These are phyloP conservation scores for Naganishia vishniacii DNA, from an alignment of 768 basidiomycete species.

Conservation along the genomic window DNA sequence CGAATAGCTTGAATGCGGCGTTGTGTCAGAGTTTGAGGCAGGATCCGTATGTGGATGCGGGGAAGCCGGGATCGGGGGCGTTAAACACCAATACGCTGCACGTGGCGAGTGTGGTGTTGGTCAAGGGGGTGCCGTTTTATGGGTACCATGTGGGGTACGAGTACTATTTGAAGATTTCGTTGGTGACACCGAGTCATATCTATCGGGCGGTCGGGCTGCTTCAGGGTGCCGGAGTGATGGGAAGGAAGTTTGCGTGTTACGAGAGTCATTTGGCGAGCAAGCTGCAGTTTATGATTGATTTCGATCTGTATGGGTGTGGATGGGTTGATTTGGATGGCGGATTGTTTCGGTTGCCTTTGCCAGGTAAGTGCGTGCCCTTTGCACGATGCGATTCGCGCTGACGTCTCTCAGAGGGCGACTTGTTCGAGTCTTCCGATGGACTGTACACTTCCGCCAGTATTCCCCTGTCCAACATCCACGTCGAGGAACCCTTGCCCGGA, in stretches of 20 bases:
- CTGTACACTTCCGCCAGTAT: conserved; percentile 43
- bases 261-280: conserved; percentile 85
- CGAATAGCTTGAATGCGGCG: conserved; percentile 74
- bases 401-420: conserved; percentile 38
- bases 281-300: conserved; percentile 91
- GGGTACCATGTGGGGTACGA: conserved; percentile 79
- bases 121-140: conserved; percentile 94
- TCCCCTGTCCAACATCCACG: conserved; percentile 38
- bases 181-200: conserved; percentile 65
- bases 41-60: conserved; percentile 58
- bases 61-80: conserved; percentile 55
- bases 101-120: conserved; percentile 67
- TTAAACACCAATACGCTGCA: conserved; percentile 47
- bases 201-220: conserved; percentile 69
- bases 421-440: conserved; percentile 31
- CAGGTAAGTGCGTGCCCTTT: conserved; percentile 44
- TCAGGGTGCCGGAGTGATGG: conserved; percentile 75
- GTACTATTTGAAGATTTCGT: conserved; percentile 80
- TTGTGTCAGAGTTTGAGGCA: conserved; percentile 74
- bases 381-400: not conserved
- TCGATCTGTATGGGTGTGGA: conserved; percentile 88
- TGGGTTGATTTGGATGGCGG: conserved; percentile 67
- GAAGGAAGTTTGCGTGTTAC: conserved; percentile 68
- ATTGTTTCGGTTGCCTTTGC: conserved; percentile 49
- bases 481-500: conserved; percentile 35